Evolutionary conservation across 495 filamentous ascomycete genomes (phyloP).

Genomic region (Rhizodiscina lignyota): DNA sequence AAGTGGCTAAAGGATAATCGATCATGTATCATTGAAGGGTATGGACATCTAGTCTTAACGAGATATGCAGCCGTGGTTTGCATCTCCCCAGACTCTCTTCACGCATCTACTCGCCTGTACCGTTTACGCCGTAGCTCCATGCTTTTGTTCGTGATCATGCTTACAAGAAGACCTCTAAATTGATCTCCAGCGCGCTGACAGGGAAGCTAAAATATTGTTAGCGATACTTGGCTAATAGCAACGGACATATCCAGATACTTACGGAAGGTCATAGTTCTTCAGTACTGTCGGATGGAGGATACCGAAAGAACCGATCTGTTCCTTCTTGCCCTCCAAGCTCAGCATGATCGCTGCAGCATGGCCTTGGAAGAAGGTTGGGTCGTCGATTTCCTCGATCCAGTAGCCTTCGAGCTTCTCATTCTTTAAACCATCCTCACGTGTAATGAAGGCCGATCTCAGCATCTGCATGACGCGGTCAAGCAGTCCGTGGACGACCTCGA

Average conservation of each 20-base stretch:
- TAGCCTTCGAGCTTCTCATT: constrained; percentile 43
- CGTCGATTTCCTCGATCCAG: constrained; percentile 83
- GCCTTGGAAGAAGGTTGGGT: constrained; percentile 80
- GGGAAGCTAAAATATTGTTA: constrained; percentile 67
- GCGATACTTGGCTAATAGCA: constrained; percentile 2
- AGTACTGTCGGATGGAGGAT: constrained; percentile 85
- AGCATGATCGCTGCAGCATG: constrained; percentile 73
- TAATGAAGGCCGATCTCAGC: constrained; percentile 70
- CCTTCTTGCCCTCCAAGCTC: constrained; percentile 49
- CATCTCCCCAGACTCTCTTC: too few relatives aligned
- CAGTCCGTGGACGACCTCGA: constrained; percentile 90
- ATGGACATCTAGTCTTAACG: too few relatives aligned
- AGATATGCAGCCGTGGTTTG: too few relatives aligned
- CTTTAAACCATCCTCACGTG: constrained; percentile 50
- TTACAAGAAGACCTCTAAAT: constrained; percentile 90
- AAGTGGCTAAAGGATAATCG: too few relatives aligned
- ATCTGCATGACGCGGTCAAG: constrained; percentile 85
- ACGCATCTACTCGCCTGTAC: too few relatives aligned
- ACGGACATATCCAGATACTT: constrained; percentile 10
- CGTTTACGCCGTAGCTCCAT: too few relatives aligned
- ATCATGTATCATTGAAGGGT: too few relatives aligned
- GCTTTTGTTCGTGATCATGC: too few relatives aligned
- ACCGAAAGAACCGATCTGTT: constrained; percentile 71
- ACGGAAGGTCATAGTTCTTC: constrained; percentile 85
- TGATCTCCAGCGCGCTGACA: constrained; percentile 86